Evolutionary conservation across 208 protist genomes (phyloP), one percentile per base, ranked within the genome.

Genomic region (Blastocrithidia nonstop): DNA sequence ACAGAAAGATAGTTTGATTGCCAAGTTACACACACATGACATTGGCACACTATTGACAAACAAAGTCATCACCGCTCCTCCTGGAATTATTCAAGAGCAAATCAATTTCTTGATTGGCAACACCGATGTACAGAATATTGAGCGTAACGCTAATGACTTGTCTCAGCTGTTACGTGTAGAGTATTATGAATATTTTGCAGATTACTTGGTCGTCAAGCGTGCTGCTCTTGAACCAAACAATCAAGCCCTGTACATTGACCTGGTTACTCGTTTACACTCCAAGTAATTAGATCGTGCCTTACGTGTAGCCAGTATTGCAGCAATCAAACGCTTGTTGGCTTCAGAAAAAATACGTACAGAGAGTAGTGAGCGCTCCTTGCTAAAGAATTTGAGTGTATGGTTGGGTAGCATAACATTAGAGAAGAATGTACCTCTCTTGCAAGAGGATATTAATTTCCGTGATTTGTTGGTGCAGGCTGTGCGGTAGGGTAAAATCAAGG

Each of bases 371-470:
- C 77, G 97, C 39, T 84, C 77, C 9, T 57, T 98, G 7, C 76
- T 99, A 19, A 97, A 98, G 61, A 98, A 99, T 47, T 78, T 99
- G 19, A 97, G 96, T 31, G 78, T 61, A 28, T 99, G 96, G 96
- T 73, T 99, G 0, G 98, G 98, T 27, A 63, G 87, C 48, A 77
- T 97, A 35, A 99, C 98, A n/a, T 65, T 99, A 7, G 82, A 78
- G 33, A 90, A 88, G 53, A 98, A 98, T 78, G 96, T 97, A 54
- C 96, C 97, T 3, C 85, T 99, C 20, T 58, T 98, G 9, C 73
- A 86, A 26, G 78, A 85, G 22, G 74, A 99, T 41, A 57, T 99
- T 5, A 73, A 86, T 49, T 80, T 99, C 29, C 94, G 95, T 51
- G 79, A 97, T 35, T 47, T 99, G 2, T 32, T 99, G 5, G 56